A percentile compares a stretch with the other conserved stretches of the same genome.
phyloP scores from a whole-genome alignment of 1,139 yeast genomes.

The Kluyveromyces sp. region DNA sequence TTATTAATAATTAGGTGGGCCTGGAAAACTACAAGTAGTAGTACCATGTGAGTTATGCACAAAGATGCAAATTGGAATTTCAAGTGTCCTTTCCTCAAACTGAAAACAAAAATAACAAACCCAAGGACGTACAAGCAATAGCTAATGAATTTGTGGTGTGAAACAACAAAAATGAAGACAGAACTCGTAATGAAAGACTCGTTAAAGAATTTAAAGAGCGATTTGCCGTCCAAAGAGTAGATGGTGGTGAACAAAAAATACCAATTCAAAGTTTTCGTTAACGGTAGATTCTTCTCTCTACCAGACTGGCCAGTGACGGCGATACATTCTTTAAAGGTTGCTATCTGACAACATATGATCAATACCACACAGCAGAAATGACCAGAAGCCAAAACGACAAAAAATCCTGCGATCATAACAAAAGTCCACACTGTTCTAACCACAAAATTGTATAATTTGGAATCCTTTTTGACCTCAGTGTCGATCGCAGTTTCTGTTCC shows the following conservation, averaged over 20 bases:
- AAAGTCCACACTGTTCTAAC: conserved; percentile 93
- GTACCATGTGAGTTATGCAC: conserved; percentile 90
- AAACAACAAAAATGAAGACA: conserved; percentile 38
- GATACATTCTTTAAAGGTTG: conserved; percentile 87
- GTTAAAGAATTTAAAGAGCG: conserved; percentile 51
- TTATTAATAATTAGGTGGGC: conserved; percentile 89
- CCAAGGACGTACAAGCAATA: conserved; percentile 84
- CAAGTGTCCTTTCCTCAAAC: conserved; percentile 82
- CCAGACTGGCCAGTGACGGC: conserved; percentile 81
- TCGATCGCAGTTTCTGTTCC: background rate
- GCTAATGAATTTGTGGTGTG: conserved; percentile 77
- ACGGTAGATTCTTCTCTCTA: conserved; percentile 72
- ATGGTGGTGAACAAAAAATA: conserved; percentile 73
- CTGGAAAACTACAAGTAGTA: conserved; percentile 84
- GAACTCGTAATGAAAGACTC: conserved; percentile 38
- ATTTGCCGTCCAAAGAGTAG: conserved; percentile 83
- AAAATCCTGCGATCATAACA: conserved; percentile 77
- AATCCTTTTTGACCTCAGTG: conserved; percentile 15
- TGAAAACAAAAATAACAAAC: conserved; percentile 81
- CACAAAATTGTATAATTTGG: conserved; percentile 41
- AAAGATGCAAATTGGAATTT: conserved; percentile 91
- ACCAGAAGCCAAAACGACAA: conserved; percentile 73
- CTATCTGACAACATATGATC: conserved; percentile 66
- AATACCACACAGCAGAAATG: conserved; percentile 72
- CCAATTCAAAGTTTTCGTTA: conserved; percentile 86